phyloP scores from a whole-genome alignment of 306 rosid genomes.

The Cicer pinnatifidum region DNA sequence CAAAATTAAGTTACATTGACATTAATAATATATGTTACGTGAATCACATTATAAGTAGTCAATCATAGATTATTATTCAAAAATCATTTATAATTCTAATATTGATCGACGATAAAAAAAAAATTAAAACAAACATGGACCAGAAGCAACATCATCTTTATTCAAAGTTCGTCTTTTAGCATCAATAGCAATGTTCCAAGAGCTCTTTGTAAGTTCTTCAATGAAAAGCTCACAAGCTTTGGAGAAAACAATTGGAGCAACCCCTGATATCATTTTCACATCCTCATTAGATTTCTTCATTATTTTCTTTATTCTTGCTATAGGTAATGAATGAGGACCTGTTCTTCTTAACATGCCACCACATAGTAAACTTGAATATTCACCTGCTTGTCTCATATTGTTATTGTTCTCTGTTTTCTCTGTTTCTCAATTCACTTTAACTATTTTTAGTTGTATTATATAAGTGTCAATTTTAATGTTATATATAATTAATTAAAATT shows the following conservation, averaged over 20 bases:
- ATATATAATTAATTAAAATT: background rate
- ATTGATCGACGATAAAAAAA: too few relatives aligned
- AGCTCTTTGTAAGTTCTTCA: constrained; percentile 63
- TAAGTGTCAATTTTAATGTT: constrained; percentile 26
- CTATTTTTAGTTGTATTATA: constrained; percentile 16
- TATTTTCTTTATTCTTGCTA: constrained; percentile 85
- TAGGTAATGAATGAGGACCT: constrained; percentile 67
- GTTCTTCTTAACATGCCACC: constrained; percentile 55
- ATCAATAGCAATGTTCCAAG: constrained; percentile 68
- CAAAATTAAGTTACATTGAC: too few relatives aligned
- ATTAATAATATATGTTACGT: too few relatives aligned
- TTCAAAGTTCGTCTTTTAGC: constrained; percentile 71
- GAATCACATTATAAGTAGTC: too few relatives aligned
- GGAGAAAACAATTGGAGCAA: constrained; percentile 69
- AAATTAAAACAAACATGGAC: too few relatives aligned
- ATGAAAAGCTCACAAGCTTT: constrained; percentile 84
- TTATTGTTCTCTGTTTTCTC: constrained; percentile 19
- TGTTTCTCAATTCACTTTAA: background rate
- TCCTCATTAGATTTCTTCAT: constrained; percentile 71
- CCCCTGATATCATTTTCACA: constrained; percentile 82
- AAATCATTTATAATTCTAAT: too few relatives aligned
- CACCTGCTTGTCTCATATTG: constrained; percentile 76
- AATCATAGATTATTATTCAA: too few relatives aligned
- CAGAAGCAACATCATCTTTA: constrained; percentile 70
- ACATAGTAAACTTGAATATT: constrained; percentile 60